Evolutionary conservation across 495 filamentous ascomycete species (phyloP).

Genomic region (Bacidia rubella): DNA sequence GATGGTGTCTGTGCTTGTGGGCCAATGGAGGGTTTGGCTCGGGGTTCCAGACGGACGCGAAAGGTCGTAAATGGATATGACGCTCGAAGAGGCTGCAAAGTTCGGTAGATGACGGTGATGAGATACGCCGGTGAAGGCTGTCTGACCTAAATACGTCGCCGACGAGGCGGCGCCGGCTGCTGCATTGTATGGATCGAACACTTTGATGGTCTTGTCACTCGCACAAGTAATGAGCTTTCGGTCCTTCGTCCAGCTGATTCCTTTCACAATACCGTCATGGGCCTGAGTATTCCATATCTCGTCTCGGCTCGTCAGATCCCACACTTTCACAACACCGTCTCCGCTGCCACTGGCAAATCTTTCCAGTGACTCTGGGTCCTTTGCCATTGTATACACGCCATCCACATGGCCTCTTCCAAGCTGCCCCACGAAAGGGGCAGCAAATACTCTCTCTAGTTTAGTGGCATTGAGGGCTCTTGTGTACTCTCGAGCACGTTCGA

Average conservation of each 20-base stretch:
- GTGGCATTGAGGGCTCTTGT: slow-evolving; percentile 78
- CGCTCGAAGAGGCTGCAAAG: slow-evolving; percentile 68
- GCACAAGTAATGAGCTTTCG: slow-evolving; percentile 82
- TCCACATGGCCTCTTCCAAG: slow-evolving; percentile 88
- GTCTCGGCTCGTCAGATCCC: slow-evolving; percentile 68
- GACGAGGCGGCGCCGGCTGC: slow-evolving; percentile 46
- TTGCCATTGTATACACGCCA: slow-evolving; percentile 67
- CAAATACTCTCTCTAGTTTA: slow-evolving; percentile 93
- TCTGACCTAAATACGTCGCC: slow-evolving; percentile 69
- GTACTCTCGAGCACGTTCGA: slow-evolving; percentile 89
- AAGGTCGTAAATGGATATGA: slow-evolving; percentile 79
- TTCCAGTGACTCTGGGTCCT: slow-evolving; percentile 54
- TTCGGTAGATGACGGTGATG: slow-evolving; percentile 59
- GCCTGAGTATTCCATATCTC: slow-evolving; percentile 73
- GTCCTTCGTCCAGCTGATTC: slow-evolving; percentile 73
- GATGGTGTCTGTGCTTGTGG: slow-evolving; percentile 82
- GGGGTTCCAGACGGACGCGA: slow-evolving; percentile 57
- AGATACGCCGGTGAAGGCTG: slow-evolving; percentile 71
- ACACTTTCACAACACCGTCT: slow-evolving; percentile 85
- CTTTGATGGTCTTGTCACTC: slow-evolving; percentile 71
- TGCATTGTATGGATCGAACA: slow-evolving; percentile 80
- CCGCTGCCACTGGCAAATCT: slow-evolving; percentile 67
- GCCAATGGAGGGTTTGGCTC: slow-evolving; percentile 73
- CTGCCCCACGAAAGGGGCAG: slow-evolving; percentile 78
- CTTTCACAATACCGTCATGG: slow-evolving; percentile 83